Percentiles rank a stretch among this genome's conserved stretches.
These are phyloP conservation scores for Musa itinerans DNA, from an alignment of 176 grass and related monocot species.

Conservation along the genomic window DNA sequence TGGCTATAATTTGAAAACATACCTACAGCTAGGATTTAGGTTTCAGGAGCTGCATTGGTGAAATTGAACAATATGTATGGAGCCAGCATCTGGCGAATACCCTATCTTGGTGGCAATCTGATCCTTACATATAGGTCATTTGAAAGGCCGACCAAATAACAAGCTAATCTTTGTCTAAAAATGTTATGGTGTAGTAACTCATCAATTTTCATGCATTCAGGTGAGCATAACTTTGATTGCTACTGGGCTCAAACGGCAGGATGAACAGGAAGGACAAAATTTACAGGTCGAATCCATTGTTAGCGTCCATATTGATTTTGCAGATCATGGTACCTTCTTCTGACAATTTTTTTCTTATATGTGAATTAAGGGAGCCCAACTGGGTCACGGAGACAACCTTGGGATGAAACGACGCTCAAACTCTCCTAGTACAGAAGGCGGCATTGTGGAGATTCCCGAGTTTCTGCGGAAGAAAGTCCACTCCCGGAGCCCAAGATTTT, in stretches of 20 bases:
- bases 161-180: no score
- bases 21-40: no score
- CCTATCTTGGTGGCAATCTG: no score
- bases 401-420: conserved; percentile 2
- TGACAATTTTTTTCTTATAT: background rate
- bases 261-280: conserved; percentile 1
- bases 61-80: no score
- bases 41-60: no score
- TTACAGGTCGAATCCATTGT: background rate
- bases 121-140: no score
- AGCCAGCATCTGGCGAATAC: no score
- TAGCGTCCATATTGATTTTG: background rate
- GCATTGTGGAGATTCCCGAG: conserved; percentile 16
- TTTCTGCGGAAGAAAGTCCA: conserved; percentile 15
- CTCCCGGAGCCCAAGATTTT: conserved; percentile 12
- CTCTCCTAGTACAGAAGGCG: background rate
- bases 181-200: no score
- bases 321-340: no score
- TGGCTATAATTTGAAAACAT: no score
- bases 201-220: background rate
- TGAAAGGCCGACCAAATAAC: no score
- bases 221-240: conserved; percentile 23
- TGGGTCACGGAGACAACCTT: conserved; percentile 7
- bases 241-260: conserved; percentile 19
- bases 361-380: conserved; percentile 2